Base-by-base conservation (phyloP, 495 filamentous ascomycete genomes). In the Penicillium antarcticum region DNA sequence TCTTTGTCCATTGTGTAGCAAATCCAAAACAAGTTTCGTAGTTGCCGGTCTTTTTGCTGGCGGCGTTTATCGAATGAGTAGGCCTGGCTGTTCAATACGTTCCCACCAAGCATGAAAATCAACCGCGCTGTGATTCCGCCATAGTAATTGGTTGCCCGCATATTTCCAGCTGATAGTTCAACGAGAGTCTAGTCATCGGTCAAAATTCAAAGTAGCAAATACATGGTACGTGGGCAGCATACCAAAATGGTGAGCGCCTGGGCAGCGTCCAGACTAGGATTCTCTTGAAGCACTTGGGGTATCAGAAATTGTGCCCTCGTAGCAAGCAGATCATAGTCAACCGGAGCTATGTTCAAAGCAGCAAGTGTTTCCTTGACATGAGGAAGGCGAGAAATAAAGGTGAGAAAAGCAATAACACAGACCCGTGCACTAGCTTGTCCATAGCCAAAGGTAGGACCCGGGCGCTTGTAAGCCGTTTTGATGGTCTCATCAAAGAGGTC, bases 21-120 rank as follows among this genome's bases (percentile, higher is more conserved):
- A 3, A 80, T 59, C 79, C 78, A 82, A 54, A 82, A 82, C 0
- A 82, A 48, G 39, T 72, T 72, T 0, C 79, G 75, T 1, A 80
- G 55, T 12, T 76, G 73, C 4, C 52, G 34, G 5, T 67, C 63
- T 14, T 42, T 56, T 46, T 61, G 57, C 3, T 48, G 19, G 19
- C 53, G 36, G 17, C 40, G 53, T 8, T 52, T 45, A 9, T 42
- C 38, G 3, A 17, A 36, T 1, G 41, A 48, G 18, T 38, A 14
- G 5, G 39, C 16, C 42, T 40, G 29, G 37, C 51, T 14, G 34
- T 57, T 16, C 39, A 35, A 24, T 6, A 44, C 14, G 58, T 81
- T 72, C 6, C 62, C 77, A n/a, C 75, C 75, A 6, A 81, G 60
- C 56, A 71, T 71, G 48, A 75, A 79, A 24, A 77, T 61, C 39